Conservation (phyloP, 768 basidiomycete genomes). For the Pisolithus tinctorius region DNA sequence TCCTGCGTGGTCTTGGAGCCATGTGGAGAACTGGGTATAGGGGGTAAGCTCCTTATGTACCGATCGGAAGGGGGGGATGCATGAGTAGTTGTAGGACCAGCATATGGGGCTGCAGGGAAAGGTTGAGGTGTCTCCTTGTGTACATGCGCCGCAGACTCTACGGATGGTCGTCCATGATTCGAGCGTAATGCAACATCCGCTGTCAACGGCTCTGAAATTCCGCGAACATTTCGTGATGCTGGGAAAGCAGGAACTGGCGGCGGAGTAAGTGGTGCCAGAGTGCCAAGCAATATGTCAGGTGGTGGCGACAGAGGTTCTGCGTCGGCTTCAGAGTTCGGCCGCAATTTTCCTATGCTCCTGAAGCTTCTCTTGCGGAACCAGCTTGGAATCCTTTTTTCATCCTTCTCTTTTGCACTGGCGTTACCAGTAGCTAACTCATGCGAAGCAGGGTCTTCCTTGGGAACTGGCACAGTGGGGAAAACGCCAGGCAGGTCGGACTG, state of each 20-base stretch:
- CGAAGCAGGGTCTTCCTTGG: slow-evolving; percentile 20
- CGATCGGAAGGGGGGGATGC: slow-evolving; percentile 8
- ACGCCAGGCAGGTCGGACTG: slow-evolving; percentile 11
- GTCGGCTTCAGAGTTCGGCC: slow-evolving; percentile 16
- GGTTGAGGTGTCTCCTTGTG: slow-evolving; percentile 14
- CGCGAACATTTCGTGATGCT: slow-evolving; percentile 20
- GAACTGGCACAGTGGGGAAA: slow-evolving; percentile 11
- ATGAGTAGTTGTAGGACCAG: slow-evolving; percentile 2
- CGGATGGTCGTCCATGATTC: slow-evolving; percentile 8
- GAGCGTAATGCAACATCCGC: slow-evolving; percentile 5
- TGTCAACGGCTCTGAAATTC: slow-evolving; percentile 12
- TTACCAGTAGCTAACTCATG: slow-evolving; percentile 27
- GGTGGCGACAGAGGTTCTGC: slow-evolving; percentile 10
- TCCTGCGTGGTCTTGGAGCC: slow-evolving; percentile 7
- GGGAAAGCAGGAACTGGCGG: slow-evolving; percentile 12
- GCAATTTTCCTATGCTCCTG: slow-evolving; percentile 14
- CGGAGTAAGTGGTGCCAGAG: slow-evolving; percentile 17
- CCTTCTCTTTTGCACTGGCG: slow-evolving; percentile 25
- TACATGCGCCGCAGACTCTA: slow-evolving; percentile 5
- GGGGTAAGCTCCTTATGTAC: slow-evolving; percentile 14
- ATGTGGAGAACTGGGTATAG: slow-evolving; percentile 27
- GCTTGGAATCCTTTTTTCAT: slow-evolving; percentile 33
- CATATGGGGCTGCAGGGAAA: slow-evolving; percentile 16
- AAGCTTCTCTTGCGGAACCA: slow-evolving; percentile 27
- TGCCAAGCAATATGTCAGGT: slow-evolving; percentile 5